Evolutionary conservation across 371 early-diverging fungal genomes (phyloP), one percentile per base, ranked within the genome.

Genomic region (Basidiobolus meristosporus): DNA sequence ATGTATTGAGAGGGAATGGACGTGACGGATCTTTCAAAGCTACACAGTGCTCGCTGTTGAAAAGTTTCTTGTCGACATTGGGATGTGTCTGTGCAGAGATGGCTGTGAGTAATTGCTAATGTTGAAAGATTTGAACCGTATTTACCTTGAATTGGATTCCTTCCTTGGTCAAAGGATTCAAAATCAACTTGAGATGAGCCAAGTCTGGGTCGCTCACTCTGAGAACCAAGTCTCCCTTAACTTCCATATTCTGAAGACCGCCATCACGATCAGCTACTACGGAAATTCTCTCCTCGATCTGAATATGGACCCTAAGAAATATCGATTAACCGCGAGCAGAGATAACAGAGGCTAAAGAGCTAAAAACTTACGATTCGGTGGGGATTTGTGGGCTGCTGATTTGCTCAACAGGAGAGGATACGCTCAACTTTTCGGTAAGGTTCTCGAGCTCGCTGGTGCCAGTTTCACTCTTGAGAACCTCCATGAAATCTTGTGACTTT

Each of bases 31-130:
- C 91, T 53, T 73, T 74, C 52, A 86, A 73, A 14, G 77, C 73
- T 37, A 96, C 66, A n/a, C 71, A 53, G 33, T 65, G 62, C 39
- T 76, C 68, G 20, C 50, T 61, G 30, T 71, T 68, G 63, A 82
- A 96, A 17, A 71, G 54, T n/a, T 51, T 60, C 61, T 91, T 96
- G 67, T 96, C 93, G 18, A 96, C 81, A 46, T 91, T 84, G n/a
- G 97, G 97, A 53, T 96, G 93, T 3, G 91, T 90, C 82, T 86
- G 58, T 17, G 49, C 19, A 15, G 11, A 31, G 11, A 31, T 36
- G 15, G 3, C 14, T 17, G 18, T 21, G 20, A 26, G 11, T 33
- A 6, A 14, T 2, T 6, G 20, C 12, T 38, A 26, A 21, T 9
- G 16, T 32, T 15, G n/a, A 12, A 12, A 29, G 10, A 21, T 22